Evolutionary conservation across 2,329 filamentous ascomycete species (phyloP), one percentile per base, ranked within the genome.

Genomic region (Penicillium freii): DNA sequence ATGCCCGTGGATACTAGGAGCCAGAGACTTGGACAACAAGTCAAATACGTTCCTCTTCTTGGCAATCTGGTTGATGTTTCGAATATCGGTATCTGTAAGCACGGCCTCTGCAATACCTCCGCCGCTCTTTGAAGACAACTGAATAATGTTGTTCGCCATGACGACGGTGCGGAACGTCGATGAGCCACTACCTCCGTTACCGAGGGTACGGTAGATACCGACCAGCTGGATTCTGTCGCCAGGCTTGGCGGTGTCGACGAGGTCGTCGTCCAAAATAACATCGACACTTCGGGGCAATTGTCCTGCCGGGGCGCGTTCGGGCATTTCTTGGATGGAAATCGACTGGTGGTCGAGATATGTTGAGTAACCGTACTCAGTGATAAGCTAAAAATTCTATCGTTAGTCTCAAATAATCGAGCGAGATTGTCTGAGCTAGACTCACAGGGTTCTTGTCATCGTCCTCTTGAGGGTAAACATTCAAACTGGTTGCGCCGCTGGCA

Each of bases 301-400:
- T 52, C 94, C 94, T 58, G 94, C 93, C 53, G 94, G 94, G 2
- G 94, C 94, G 66, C 93, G 84, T 76, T 99, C 94, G 0, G 94
- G 94, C 94, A 99, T 99, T 79, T 99, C 94, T 77, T 99, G 94
- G 64, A 99, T 97, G 0, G 93, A 97, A 59, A 99, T 91, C 17
- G 91, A 96, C 75, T 99, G 94, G 72, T 99, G 94, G 73, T 99
- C 94, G 70, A 93, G 85, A 77, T 97, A 99, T 50, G 89, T 94
- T 73, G 89, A 95, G 78, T 95, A 93, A 25, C 94, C 94, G 73
- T 97, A 99, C 72, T 99, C 94, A 4, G 94, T 99, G 57, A 91
- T 85, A 21, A 99, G 82, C 77, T 84, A 61, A 17, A 51, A 27
- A 46, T 31, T 27, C 0, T 15, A 19, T 39, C 23, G 38, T 56